Conservation (phyloP, 2,329 filamentous ascomycete genomes). For the Colletotrichum truncatum region DNA sequence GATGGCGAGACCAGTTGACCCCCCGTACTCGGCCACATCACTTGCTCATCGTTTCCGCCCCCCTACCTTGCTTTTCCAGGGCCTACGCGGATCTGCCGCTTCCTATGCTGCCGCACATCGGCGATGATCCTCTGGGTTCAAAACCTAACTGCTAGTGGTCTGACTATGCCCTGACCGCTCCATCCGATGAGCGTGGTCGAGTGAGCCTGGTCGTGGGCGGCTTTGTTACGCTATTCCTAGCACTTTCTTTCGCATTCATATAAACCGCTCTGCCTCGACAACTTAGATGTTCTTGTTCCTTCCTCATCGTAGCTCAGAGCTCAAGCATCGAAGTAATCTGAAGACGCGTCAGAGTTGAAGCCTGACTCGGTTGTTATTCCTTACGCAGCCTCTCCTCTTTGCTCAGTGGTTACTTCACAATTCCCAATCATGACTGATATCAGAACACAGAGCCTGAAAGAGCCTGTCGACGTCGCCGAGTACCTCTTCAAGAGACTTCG, state of each 20-base stretch:
- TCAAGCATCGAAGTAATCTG: background rate
- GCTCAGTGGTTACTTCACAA: background rate
- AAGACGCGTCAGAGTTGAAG: background rate
- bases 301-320: background rate
- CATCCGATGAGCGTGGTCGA: background rate
- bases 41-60: background rate
- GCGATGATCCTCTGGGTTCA: constrained; percentile 5
- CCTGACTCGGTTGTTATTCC: background rate
- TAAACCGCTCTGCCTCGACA: background rate
- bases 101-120: background rate
- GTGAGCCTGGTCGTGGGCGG: background rate
- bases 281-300: background rate
- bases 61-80: background rate
- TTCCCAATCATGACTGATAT: constrained; percentile 44
- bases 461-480: constrained; percentile 69
- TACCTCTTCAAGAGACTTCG: constrained; percentile 74
- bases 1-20: background rate
- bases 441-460: constrained; percentile 51
- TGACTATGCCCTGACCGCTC: constrained; percentile 10
- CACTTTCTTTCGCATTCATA: background rate
- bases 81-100: background rate
- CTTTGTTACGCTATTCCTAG: background rate
- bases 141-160: background rate
- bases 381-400: background rate
- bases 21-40: background rate